These are phyloP conservation scores for Prunus salicina DNA, from an alignment of 306 rosid species.

Conservation along the genomic window DNA sequence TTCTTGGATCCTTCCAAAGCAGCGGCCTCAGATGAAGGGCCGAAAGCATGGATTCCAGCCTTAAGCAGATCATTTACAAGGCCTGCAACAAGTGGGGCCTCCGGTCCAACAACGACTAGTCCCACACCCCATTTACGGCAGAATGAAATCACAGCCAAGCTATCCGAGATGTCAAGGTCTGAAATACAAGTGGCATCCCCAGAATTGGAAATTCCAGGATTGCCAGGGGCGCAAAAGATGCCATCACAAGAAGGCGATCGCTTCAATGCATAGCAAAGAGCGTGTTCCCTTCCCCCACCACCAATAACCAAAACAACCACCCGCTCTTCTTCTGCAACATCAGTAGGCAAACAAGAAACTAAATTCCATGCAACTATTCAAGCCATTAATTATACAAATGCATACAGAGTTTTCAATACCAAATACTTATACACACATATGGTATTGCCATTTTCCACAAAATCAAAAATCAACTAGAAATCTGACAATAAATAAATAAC, in stretches of 20 bases:
- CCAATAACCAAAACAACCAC: slow-evolving; percentile 79
- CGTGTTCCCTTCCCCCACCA: slow-evolving; percentile 98
- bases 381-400: background rate
- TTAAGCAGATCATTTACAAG: slow-evolving; percentile 61
- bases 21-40: slow-evolving; percentile 97
- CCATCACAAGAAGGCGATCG: slow-evolving; percentile 71
- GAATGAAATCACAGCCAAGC: slow-evolving; percentile 60
- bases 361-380: background rate
- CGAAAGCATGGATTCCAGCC: slow-evolving; percentile 85
- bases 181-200: slow-evolving; percentile 79
- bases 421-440: background rate
- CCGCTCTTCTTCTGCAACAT: slow-evolving; percentile 37
- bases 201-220: slow-evolving; percentile 81
- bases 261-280: slow-evolving; percentile 88
- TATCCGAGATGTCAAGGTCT: slow-evolving; percentile 61
- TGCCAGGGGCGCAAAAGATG: slow-evolving; percentile 90
- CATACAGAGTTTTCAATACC: background rate
- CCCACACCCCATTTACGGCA: slow-evolving; percentile 73
- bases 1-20: slow-evolving; percentile 96
- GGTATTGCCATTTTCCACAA: background rate
- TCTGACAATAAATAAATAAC: background rate
- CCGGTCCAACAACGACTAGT: slow-evolving; percentile 89
- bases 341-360: background rate
- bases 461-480: background rate
- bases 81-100: slow-evolving; percentile 91